Evolutionary conservation across 768 basidiomycete genomes (phyloP).

Genomic region (Guyanaporus albipodus): DNA sequence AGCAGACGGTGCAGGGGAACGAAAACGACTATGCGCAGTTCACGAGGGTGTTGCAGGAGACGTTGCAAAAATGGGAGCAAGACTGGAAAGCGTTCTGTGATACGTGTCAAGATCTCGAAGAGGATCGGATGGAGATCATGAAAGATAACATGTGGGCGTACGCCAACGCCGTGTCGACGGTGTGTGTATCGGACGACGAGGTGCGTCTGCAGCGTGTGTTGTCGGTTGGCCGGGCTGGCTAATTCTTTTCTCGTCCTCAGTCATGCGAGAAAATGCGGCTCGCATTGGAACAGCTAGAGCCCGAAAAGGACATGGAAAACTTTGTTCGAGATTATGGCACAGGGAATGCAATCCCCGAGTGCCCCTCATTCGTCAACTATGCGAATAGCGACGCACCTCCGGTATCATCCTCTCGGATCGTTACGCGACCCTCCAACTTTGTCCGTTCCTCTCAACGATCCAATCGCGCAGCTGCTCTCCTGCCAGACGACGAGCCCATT

Average conservation of each 20-base stretch:
- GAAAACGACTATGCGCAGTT: slow-evolving; percentile 93
- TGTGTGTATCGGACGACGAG: slow-evolving; percentile 95
- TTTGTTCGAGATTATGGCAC: slow-evolving; percentile 91
- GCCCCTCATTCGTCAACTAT: slow-evolving; percentile 84
- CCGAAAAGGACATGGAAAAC: slow-evolving; percentile 81
- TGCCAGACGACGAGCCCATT: slow-evolving; percentile 43
- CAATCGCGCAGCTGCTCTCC: slow-evolving; percentile 19
- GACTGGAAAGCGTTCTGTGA: slow-evolving; percentile 97
- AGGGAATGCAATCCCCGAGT: slow-evolving; percentile 82
- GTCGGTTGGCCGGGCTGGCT: background rate
- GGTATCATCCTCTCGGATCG: slow-evolving; percentile 51
- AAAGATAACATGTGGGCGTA: slow-evolving; percentile 96
- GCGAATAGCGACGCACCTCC: slow-evolving; percentile 62
- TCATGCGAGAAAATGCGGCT: slow-evolving; percentile 88
- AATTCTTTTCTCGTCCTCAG: slow-evolving; percentile 36
- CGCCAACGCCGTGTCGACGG: slow-evolving; percentile 93
- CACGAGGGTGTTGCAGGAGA: slow-evolving; percentile 73
- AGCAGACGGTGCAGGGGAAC: slow-evolving; percentile 85
- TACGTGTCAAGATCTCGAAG: slow-evolving; percentile 92
- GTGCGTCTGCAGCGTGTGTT: slow-evolving; percentile 45
- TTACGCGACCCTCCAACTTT: slow-evolving; percentile 57
- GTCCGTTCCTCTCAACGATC: slow-evolving; percentile 37
- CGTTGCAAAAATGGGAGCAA: slow-evolving; percentile 80
- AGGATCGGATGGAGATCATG: slow-evolving; percentile 89
- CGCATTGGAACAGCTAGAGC: slow-evolving; percentile 84